phyloP scores from a whole-genome alignment of 768 basidiomycete species.

The Tricholoma furcatifolium region DNA sequence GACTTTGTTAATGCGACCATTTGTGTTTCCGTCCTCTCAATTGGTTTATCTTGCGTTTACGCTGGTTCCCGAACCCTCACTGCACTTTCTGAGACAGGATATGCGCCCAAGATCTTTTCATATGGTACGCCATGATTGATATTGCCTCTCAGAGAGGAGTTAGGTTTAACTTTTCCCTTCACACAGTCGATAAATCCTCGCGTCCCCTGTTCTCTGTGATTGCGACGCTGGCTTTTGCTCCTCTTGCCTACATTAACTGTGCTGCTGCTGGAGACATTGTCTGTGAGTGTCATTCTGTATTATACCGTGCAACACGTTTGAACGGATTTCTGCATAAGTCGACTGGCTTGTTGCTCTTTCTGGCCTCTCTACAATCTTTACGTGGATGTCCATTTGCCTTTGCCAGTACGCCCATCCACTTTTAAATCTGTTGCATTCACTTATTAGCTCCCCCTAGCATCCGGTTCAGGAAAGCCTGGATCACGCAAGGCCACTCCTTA shows the following conservation, averaged over 20 bases:
- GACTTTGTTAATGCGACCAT: constrained; percentile 43
- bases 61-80: constrained; percentile 45
- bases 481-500: constrained; percentile 40
- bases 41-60: constrained; percentile 45
- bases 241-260: constrained; percentile 41
- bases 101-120: constrained; percentile 40
- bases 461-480: constrained; percentile 45
- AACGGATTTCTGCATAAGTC: constrained; percentile 23
- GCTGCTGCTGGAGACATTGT: constrained; percentile 33
- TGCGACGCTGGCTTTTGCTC: constrained; percentile 34
- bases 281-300: constrained; percentile 26
- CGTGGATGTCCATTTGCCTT: constrained; percentile 43
- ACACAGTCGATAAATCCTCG: constrained; percentile 41
- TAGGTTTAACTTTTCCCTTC: background rate
- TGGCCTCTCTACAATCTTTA: constrained; percentile 46
- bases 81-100: constrained; percentile 46
- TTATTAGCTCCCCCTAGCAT: constrained; percentile 25
- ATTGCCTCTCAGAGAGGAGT: background rate
- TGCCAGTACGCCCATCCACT: constrained; percentile 37
- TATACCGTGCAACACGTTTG: background rate
- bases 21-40: constrained; percentile 45
- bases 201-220: constrained; percentile 44
- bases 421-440: background rate
- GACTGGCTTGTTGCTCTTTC: constrained; percentile 44
- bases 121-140: constrained; percentile 25